Percentiles rank a stretch among this genome's conserved stretches.
phyloP scores from a whole-genome alignment of 176 grass and related monocot genomes.

The Bromus sterilis region DNA sequence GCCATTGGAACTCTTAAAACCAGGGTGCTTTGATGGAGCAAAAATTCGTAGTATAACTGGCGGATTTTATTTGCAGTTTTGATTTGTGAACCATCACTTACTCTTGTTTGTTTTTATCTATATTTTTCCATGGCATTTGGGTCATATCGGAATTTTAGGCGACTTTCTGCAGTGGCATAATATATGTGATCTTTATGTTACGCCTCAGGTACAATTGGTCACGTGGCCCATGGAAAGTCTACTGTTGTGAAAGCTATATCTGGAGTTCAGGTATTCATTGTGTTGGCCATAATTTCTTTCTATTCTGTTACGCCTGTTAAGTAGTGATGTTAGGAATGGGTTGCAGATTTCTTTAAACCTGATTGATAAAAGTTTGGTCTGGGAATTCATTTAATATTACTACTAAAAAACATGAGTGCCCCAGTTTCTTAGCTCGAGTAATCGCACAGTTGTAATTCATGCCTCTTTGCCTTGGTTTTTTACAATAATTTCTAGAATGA shows the following conservation, averaged over 20 bases:
- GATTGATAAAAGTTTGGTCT: not conserved
- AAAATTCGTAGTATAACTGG: too few species aligned
- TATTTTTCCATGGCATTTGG: too few species aligned
- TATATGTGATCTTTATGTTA: not conserved
- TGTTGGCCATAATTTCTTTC: not conserved
- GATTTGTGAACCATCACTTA: not conserved
- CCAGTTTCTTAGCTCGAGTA: not conserved
- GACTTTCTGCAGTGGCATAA: not conserved
- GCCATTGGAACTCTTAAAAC: not conserved
- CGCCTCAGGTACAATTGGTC: slow-evolving; percentile 23
- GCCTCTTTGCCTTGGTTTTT: not conserved
- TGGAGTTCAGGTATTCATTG: slow-evolving; percentile 34
- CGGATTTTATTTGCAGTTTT: not conserved
- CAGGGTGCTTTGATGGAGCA: not conserved
- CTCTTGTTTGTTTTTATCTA: not conserved
- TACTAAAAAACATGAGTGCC: not conserved
- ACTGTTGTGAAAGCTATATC: slow-evolving; percentile 33
- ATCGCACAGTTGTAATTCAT: not conserved
- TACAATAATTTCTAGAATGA: not conserved
- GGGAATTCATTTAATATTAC: not conserved
- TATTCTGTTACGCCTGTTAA: not conserved
- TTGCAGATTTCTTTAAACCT: not conserved
- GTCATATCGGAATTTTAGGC: not conserved
- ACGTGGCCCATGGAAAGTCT: slow-evolving; percentile 34
- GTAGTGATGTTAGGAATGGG: not conserved